These are phyloP conservation scores for Aspergillus sp. DNA, from an alignment of 2,329 filamentous ascomycete genomes.

Conservation along the genomic window DNA sequence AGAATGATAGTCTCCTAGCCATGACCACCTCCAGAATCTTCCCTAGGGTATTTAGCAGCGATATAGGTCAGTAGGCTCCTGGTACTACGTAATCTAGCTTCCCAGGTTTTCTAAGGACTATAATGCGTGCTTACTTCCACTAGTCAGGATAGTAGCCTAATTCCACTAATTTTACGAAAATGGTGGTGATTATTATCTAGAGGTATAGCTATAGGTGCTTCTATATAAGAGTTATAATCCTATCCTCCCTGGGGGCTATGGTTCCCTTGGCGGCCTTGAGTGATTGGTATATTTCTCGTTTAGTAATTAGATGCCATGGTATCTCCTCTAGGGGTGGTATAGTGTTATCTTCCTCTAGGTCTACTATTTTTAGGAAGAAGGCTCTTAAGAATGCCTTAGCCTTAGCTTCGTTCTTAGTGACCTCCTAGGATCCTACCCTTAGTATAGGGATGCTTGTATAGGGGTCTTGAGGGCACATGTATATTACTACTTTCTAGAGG, in stretches of 20 bases:
- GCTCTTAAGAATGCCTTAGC: constrained; percentile 21
- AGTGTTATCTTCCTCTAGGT: too few species aligned
- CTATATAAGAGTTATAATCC: constrained; percentile 17
- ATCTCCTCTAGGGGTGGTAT: constrained; percentile 12
- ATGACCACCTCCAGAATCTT: constrained; percentile 27
- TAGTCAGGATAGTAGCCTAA: constrained; percentile 25
- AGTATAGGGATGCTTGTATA: constrained; percentile 24
- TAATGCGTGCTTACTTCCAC: constrained; percentile 26
- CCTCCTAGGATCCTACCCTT: constrained; percentile 14
- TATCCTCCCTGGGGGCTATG: constrained; percentile 21
- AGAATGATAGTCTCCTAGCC: not conserved
- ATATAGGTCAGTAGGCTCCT: constrained; percentile 33
- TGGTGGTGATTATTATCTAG: constrained; percentile 3
- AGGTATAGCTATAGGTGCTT: constrained; percentile 18
- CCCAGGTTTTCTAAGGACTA: constrained; percentile 30
- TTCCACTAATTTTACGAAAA: constrained; percentile 23
- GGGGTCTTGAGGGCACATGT: constrained; percentile 19
- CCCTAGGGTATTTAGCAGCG: constrained; percentile 29
- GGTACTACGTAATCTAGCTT: constrained; percentile 31
- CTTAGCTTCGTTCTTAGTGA: constrained; percentile 27
- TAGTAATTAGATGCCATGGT: constrained; percentile 23
- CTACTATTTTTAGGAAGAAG: constrained; percentile 25
- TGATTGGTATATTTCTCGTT: constrained; percentile 22
- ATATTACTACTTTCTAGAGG: constrained; percentile 25
- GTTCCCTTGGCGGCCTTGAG: constrained; percentile 22